Evolutionary conservation across 139 green algal species (phyloP).

Genomic region (Pycnococcus provasolii): DNA sequence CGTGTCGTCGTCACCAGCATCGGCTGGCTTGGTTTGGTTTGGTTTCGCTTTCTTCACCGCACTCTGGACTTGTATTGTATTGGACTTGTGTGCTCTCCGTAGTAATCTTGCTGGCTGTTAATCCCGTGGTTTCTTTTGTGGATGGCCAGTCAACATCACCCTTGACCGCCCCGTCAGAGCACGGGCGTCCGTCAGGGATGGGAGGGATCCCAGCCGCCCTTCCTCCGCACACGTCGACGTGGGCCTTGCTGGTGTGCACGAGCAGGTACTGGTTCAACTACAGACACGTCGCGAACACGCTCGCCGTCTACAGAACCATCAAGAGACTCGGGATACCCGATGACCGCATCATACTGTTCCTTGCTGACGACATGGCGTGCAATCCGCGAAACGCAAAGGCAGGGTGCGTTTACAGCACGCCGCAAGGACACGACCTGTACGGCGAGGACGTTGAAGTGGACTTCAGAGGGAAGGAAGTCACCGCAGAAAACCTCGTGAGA

Average conservation of each 20-base stretch:
- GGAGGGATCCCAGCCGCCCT: too few species aligned
- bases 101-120: too few species aligned
- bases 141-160: too few species aligned
- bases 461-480: constrained; percentile 83
- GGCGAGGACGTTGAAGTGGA: constrained; percentile 71
- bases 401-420: constrained; percentile 53
- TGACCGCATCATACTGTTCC: constrained; percentile 85
- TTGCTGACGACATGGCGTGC: constrained; percentile 79
- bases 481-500: constrained; percentile 66
- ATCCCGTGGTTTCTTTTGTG: too few species aligned
- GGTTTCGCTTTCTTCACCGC: too few species aligned
- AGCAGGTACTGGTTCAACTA: constrained; percentile 41
- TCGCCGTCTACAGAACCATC: constrained; percentile 36
- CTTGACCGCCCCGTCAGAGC: too few species aligned
- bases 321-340: constrained; percentile 79
- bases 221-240: too few species aligned
- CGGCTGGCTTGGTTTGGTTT: too few species aligned
- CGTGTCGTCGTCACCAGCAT: too few species aligned
- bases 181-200: too few species aligned
- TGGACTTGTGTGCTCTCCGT: too few species aligned
- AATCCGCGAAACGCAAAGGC: constrained; percentile 67
- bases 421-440: constrained; percentile 62
- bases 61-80: too few species aligned
- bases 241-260: not conserved
- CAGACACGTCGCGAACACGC: constrained; percentile 39